Percentiles rank a stretch among this genome's conserved stretches.
Evolutionary conservation across 2,329 filamentous ascomycete species (phyloP).

Genomic region (Aureobasidium sp.): DNA sequence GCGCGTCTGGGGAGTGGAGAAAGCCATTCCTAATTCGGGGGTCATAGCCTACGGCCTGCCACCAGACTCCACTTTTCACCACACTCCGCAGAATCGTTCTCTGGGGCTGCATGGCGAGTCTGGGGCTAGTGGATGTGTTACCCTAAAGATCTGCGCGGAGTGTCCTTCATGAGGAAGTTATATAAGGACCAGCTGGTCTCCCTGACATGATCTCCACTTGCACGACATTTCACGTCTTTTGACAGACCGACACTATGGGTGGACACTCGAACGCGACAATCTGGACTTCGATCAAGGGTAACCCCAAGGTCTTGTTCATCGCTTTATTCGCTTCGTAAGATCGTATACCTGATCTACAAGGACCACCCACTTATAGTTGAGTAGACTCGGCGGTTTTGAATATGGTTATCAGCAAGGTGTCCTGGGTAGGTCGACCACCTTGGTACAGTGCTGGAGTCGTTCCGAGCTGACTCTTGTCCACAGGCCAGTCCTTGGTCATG

Average conservation of each 20-base stretch:
- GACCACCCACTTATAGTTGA: neutral
- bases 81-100: neutral
- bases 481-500: slow-evolving; percentile 49
- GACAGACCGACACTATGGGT: neutral
- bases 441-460: neutral
- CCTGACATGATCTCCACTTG: neutral
- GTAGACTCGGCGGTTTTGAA: slow-evolving; percentile 45
- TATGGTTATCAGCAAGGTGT: neutral
- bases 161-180: neutral
- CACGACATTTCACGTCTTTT: neutral
- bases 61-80: neutral
- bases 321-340: slow-evolving; percentile 6
- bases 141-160: neutral
- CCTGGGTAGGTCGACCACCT: slow-evolving; percentile 18
- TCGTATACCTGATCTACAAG: neutral
- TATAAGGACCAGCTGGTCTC: neutral
- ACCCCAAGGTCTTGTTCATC: slow-evolving; percentile 6
- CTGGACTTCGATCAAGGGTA: neutral
- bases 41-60: slow-evolving; percentile 1
- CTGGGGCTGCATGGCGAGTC: neutral
- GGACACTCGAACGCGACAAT: slow-evolving; percentile 1
- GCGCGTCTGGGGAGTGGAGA: neutral
- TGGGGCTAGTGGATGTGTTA: neutral
- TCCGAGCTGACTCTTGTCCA: neutral
- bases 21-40: neutral